Evolutionary conservation across 139 green algal genomes (phyloP).

Genomic region (Haematococcus sp.): DNA sequence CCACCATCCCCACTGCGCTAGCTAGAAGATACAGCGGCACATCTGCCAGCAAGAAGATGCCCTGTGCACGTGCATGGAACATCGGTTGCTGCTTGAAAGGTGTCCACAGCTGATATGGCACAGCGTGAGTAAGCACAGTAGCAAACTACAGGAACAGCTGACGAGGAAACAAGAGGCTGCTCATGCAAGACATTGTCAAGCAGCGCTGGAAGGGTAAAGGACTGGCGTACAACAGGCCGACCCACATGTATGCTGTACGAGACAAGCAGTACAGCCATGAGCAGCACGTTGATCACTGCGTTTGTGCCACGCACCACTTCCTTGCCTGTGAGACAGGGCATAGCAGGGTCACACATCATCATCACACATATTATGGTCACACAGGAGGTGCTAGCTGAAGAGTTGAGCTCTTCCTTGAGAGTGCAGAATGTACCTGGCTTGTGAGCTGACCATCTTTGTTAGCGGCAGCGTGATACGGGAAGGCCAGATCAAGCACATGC

Average conservation of each 20-base stretch:
- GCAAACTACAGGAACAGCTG: neutral
- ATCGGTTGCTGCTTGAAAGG: neutral
- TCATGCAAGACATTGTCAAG: neutral
- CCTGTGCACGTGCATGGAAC: neutral
- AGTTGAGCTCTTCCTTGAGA: too few species aligned
- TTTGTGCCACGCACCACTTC: conserved; percentile 17
- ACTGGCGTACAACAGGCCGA: neutral
- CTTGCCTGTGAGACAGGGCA: conserved; percentile 6
- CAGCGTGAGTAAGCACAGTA: neutral
- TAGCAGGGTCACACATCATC: neutral
- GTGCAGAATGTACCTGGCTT: too few species aligned
- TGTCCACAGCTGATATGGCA: neutral
- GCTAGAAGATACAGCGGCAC: conserved; percentile 10
- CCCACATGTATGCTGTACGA: neutral
- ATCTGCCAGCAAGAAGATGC: conserved; percentile 5
- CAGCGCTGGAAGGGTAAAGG: neutral
- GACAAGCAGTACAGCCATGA: conserved; percentile 15
- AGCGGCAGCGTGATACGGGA: too few species aligned
- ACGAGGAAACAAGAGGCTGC: neutral
- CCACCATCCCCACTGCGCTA: neutral
- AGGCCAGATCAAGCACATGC: too few species aligned
- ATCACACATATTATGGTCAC: too few species aligned
- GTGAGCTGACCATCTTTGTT: too few species aligned
- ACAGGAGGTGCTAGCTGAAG: too few species aligned
- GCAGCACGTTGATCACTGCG: conserved; percentile 12